A percentile compares a stretch with the other conserved stretches of the same genome.
These are phyloP conservation scores for Corchorus capsularis DNA, from an alignment of 345 rosid genomes.

Conservation along the genomic window DNA sequence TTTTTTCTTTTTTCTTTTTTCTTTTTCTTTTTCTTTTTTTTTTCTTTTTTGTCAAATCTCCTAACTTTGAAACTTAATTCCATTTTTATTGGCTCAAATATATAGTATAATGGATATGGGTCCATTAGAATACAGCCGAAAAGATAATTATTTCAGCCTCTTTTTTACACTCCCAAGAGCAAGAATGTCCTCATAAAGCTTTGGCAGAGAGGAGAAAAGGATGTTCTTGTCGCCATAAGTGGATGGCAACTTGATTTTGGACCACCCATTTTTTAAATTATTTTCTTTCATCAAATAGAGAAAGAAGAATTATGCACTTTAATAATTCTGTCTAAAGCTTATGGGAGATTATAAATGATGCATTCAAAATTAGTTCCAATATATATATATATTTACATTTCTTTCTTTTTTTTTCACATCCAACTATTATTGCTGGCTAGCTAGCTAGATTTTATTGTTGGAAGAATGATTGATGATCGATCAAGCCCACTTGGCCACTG, in stretches of 20 bases:
- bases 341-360: background rate
- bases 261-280: background rate
- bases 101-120: background rate
- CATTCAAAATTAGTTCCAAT: background rate
- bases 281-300: background rate
- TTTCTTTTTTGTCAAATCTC: background rate
- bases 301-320: background rate
- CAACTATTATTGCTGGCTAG: too few species aligned
- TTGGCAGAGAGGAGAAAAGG: background rate
- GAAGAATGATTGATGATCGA: background rate
- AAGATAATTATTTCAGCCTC: background rate
- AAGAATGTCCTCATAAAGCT: conserved; percentile 1
- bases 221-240: background rate
- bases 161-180: background rate
- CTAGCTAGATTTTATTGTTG: too few species aligned
- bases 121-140: background rate
- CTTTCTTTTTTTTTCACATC: too few species aligned
- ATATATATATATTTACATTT: too few species aligned
- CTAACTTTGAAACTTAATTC: background rate
- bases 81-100: background rate
- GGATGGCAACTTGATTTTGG: conserved; percentile 8
- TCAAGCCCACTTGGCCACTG: background rate
- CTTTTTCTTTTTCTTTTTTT: too few species aligned
- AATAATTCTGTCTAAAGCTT: conserved; percentile 10
- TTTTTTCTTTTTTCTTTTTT: too few species aligned